Percentiles rank a stretch among this genome's conserved stretches.
phyloP scores from a whole-genome alignment of 495 filamentous ascomycete species.

The Aspergillus wentii region DNA sequence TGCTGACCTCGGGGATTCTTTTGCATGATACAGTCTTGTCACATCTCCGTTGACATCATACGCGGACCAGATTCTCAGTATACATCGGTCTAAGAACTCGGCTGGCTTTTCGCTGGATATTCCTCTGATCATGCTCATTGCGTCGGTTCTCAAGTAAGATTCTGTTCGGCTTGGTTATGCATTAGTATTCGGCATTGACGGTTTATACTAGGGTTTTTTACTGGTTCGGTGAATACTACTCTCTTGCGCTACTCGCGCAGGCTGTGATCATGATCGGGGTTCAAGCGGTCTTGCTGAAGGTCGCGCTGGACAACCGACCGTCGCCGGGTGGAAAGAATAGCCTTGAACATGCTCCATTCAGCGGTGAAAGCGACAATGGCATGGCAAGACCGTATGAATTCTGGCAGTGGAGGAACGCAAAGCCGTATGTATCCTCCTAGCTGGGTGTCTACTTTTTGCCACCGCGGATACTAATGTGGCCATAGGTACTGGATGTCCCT shows the following conservation, averaged over 20 bases:
- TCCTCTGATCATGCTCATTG: constrained; percentile 94
- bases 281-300: constrained; percentile 79
- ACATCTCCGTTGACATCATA: constrained; percentile 83
- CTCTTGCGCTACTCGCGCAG: constrained; percentile 74
- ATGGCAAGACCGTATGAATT: constrained; percentile 74
- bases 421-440: constrained; percentile 53
- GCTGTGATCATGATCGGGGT: constrained; percentile 81
- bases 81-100: constrained; percentile 74
- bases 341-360: constrained; percentile 42
- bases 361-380: constrained; percentile 16
- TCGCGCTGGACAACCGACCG: constrained; percentile 87
- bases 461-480: background rate
- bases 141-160: constrained; percentile 80
- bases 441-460: background rate
- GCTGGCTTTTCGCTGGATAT: constrained; percentile 90
- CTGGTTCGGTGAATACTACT: constrained; percentile 86
- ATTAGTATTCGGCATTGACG: constrained; percentile 1
- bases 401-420: constrained; percentile 85
- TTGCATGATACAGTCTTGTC: constrained; percentile 49
- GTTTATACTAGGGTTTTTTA: constrained; percentile 69
- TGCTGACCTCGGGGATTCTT: constrained; percentile 11
- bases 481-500: constrained; percentile 85
- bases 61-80: constrained; percentile 85
- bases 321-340: constrained; percentile 50
- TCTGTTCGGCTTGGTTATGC: background rate